Base-by-base conservation (phyloP, 1,284 basidiomycete genomes). In the Ganoderma resinaceum region DNA sequence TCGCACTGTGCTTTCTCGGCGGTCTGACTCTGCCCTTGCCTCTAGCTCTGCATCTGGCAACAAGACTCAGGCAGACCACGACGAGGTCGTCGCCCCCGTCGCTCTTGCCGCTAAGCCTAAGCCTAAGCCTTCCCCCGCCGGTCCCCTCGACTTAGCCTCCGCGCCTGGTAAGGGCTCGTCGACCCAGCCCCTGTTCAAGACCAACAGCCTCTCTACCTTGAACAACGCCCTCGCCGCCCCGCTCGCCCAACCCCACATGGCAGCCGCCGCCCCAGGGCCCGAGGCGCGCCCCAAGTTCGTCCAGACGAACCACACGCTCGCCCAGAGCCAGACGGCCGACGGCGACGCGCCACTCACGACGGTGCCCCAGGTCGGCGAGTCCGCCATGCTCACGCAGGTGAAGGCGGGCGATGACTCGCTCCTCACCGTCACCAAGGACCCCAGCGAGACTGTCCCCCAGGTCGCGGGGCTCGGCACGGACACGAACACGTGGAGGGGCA, bases 161-260 rank as follows among this genome's bases (percentile, higher is more conserved):
- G 18, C 61, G 26, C 53, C 63, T 14, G 14, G 37, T 31, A 29
- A 9, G n/a, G 46, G 26, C 23, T 12, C 46, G 23, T 26, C 46
- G 3, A 14, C 46, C n/a, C n/a, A n/a, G n/a, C n/a, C n/a, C n/a
- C n/a, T n/a, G n/a, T n/a, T n/a, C n/a, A n/a, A 6, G 20, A n/a
- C 3, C 6, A 35, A 3, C 18, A n/a, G 8, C 20, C 40, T 12
- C 42, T 43, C 42, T 20, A 18, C 0, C 18, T 70, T 58, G 52
- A 14, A 23, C 70, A 46, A 69, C 38, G 16, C 29, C 14, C 66
- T 73, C 61, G 64, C 42, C n/a, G 29, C 6, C 1, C 11, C 61
- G 2, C 66, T 66, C 65, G 12, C 26, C 57, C 33, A 37, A n/a
- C 58, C 55, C 20, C 8, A 57, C 55, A 35, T 20, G 33, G 3